These are phyloP conservation scores for Diddensiella caesifluorescens DNA, from an alignment of 805 yeast species.

Conservation along the genomic window DNA sequence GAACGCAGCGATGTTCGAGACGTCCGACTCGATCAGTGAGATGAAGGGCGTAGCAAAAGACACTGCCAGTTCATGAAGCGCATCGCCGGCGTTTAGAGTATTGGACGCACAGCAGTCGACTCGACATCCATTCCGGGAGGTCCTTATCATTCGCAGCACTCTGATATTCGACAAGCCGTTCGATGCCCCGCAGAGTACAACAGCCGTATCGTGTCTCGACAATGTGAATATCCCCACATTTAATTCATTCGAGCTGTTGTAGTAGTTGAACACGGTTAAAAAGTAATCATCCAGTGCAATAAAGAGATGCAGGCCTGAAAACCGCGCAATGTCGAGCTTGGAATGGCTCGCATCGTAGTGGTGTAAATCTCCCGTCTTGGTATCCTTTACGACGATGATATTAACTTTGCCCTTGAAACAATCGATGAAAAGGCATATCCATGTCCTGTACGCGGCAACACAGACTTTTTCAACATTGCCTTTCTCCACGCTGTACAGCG, in stretches of 20 bases:
- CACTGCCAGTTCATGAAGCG: constrained; percentile 15
- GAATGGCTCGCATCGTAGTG: not conserved
- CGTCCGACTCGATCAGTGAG: constrained; percentile 17
- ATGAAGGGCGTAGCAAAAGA: constrained; percentile 18
- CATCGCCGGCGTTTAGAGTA: constrained; percentile 2
- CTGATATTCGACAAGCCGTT: not conserved
- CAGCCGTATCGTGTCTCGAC: not conserved
- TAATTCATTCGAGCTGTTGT: not conserved
- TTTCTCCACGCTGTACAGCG: too few species aligned
- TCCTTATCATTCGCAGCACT: not conserved
- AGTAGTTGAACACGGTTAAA: not conserved
- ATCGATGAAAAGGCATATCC: not conserved
- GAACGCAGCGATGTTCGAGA: constrained; percentile 14
- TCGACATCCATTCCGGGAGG: not conserved
- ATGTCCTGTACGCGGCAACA: not conserved
- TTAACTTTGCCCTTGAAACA: not conserved
- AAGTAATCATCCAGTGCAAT: not conserved
- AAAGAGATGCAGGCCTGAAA: not conserved
- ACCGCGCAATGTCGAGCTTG: not conserved
- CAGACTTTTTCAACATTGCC: not conserved
- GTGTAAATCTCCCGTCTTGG: not conserved
- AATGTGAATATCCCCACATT: not conserved
- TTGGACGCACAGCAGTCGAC: not conserved
- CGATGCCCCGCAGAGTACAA: not conserved
- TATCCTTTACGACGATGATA: not conserved